Base-by-base conservation (phyloP, 257 asterid species). In the Solanum piurae region DNA sequence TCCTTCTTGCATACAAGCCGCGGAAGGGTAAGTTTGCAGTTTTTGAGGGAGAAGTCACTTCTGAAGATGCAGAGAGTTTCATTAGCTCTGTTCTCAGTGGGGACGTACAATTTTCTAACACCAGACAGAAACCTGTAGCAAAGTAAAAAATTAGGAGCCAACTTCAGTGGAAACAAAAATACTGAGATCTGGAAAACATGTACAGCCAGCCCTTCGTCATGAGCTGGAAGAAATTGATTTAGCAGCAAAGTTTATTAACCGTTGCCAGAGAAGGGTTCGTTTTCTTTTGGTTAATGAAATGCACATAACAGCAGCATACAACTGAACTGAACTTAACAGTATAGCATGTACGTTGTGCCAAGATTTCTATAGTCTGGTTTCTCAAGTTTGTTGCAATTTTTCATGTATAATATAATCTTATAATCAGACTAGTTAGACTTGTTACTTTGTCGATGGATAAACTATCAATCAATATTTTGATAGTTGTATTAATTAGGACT, bases 1-100 rank as follows among this genome's bases (percentile, higher is more conserved):
- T 97, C 87, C 89, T 97, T 89, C 64, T 96, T 86, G 98, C 99
- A 46, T 95, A 94, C 93, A 97, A 97, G 86, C 98, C 96, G 0
- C 93, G 95, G 89, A 94, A 94, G 88, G 98, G 95, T 58, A 95
- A 95, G 52, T 97, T 92, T 44, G 97, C 96, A 0, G 86, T 87
- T 7, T 91, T 87, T 82, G 90, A 84, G 12, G 96, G 91, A 38
- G 95, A 91, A 82, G 66, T 93, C 83, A 90, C 96, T 1, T 89
- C 87, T 88, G 98, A 95, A 89, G 90, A 94, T 33, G 93, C 88
- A 0, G 98, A 95, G 94, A 87, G 87, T 37, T 97, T 97, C 83
- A 87, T 97, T 84, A 89, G 95, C 86, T 89, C 96, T 2, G 93
- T 95, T 66, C 91, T 95, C 29, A 95, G 92, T 42, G 99, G 98